Conservation (phyloP, 2,329 filamentous ascomycete species). For the Rutstroemia sp. region DNA sequence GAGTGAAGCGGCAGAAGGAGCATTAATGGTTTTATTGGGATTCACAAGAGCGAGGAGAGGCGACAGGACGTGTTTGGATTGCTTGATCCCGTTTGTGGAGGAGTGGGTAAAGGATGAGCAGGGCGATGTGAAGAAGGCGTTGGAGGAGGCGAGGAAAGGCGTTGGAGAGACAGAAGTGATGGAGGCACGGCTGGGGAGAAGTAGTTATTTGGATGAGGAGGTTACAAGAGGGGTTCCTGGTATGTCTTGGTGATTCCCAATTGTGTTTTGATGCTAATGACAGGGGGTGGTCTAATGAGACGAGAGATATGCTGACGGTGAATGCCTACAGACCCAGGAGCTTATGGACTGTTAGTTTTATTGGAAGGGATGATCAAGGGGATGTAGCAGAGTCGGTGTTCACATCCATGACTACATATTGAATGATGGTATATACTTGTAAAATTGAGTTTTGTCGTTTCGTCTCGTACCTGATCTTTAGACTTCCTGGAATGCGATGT, state of each 20-base stretch:
- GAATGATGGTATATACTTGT: no score
- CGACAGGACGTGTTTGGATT: conserved; percentile 29
- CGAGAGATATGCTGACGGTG: neutral
- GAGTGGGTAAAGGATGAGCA: conserved; percentile 27
- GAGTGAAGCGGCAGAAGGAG: neutral
- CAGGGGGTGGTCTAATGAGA: no score
- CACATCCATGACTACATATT: no score
- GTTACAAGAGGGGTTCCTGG: conserved; percentile 39
- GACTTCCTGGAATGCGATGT: no score
- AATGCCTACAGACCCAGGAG: conserved; percentile 39
- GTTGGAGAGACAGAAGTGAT: conserved; percentile 44
- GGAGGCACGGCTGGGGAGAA: conserved; percentile 45
- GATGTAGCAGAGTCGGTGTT: neutral
- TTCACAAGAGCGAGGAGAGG: conserved; percentile 27
- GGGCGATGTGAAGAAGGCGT: conserved; percentile 37
- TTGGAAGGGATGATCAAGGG: conserved; percentile 19
- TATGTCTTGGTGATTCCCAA: neutral
- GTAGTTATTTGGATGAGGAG: conserved; percentile 44
- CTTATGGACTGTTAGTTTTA: conserved; percentile 39
- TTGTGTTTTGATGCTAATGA: neutral
- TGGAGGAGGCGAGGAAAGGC: conserved; percentile 39
- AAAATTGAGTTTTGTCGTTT: no score
- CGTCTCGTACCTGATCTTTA: no score
- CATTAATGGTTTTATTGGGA: conserved; percentile 18
- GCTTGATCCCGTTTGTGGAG: conserved; percentile 28